These are phyloP conservation scores for Dorcoceras hygrometricum DNA, from an alignment of 257 asterid species.

Conservation along the genomic window DNA sequence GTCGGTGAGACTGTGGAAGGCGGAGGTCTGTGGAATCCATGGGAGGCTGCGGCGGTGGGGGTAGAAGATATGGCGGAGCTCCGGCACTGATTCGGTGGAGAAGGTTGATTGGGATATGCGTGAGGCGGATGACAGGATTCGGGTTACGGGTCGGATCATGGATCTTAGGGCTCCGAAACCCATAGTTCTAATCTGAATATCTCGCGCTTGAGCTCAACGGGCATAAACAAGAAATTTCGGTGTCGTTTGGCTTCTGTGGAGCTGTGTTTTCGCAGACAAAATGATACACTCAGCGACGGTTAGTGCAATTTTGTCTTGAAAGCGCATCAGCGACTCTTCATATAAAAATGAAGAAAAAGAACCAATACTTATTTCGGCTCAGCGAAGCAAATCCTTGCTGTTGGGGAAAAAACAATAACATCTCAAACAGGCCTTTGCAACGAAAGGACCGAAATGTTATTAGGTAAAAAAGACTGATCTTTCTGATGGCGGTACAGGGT, in stretches of 20 bases:
- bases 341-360: too few relatives aligned
- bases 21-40: slow-evolving; percentile 46
- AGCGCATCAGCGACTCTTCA: too few relatives aligned
- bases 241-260: too few relatives aligned
- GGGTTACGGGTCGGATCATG: slow-evolving; percentile 53
- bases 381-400: too few relatives aligned
- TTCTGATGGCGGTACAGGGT: background rate
- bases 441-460: slow-evolving; percentile 37
- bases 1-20: slow-evolving; percentile 71
- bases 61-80: slow-evolving; percentile 38
- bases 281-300: too few relatives aligned
- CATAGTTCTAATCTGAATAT: slow-evolving; percentile 32
- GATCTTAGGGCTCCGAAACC: slow-evolving; percentile 62
- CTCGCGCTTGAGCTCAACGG: background rate
- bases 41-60: slow-evolving; percentile 39
- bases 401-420: background rate
- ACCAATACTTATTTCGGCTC: too few relatives aligned
- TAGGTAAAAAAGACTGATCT: too few relatives aligned
- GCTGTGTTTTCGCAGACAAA: too few relatives aligned
- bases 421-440: background rate
- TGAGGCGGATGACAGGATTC: slow-evolving; percentile 37
- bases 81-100: slow-evolving; percentile 34
- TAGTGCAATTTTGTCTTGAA: too few relatives aligned
- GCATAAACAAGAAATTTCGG: background rate
- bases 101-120: slow-evolving; percentile 27